Percentiles rank a stretch among this genome's conserved stretches.
Conservation (phyloP, 2,329 filamentous ascomycete species). For the Penicillium sp. region DNA sequence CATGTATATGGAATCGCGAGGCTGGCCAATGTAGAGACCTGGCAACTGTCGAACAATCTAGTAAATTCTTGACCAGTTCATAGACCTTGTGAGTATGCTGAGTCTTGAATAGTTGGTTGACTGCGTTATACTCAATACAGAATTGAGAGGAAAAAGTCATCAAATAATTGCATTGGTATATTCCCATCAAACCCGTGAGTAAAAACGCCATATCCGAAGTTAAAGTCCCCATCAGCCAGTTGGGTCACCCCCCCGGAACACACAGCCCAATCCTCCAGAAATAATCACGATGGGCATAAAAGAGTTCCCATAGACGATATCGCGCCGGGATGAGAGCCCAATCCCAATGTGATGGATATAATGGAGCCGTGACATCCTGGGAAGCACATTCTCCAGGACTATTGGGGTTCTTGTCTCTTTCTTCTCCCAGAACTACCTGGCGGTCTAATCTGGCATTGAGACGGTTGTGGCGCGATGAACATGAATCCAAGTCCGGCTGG, state of each 20-base stretch:
- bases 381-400: constrained; percentile 22
- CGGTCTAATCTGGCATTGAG: not conserved
- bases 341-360: constrained; percentile 13
- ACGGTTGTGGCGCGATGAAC: not conserved
- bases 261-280: constrained; percentile 92
- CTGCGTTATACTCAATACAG: too few relatives aligned
- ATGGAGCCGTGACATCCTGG: constrained; percentile 12
- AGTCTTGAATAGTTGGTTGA: too few relatives aligned
- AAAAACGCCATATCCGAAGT: too few relatives aligned
- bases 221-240: constrained; percentile 12
- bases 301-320: constrained; percentile 81
- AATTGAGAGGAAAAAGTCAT: too few relatives aligned
- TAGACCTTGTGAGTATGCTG: too few relatives aligned
- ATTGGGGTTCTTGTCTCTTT: constrained; percentile 9
- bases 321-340: constrained; percentile 39
- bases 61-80: too few relatives aligned
- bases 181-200: too few relatives aligned
- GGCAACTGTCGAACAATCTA: too few relatives aligned
- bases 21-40: not conserved
- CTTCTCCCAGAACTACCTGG: constrained; percentile 22
- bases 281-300: constrained; percentile 93
- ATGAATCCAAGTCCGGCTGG: constrained; percentile 1
- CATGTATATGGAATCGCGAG: not conserved
- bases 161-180: too few relatives aligned
- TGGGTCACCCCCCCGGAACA: constrained; percentile 62